Percentiles rank a stretch among this genome's conserved stretches.
phyloP scores from a whole-genome alignment of 2,329 filamentous ascomycete genomes.

The Botryotinia convoluta region DNA sequence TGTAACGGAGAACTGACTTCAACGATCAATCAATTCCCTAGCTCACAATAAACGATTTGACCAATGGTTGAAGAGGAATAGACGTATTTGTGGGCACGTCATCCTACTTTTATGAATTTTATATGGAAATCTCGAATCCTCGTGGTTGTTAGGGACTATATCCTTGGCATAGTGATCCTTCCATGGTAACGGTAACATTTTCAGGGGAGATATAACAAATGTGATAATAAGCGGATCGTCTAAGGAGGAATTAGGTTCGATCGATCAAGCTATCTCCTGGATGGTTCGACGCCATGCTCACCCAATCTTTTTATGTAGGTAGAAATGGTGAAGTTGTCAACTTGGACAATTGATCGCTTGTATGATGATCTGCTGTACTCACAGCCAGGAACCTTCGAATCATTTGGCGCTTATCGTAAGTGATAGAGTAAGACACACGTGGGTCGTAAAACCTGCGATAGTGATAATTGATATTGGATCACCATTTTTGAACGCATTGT shows the following conservation, averaged over 20 bases:
- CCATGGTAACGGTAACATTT: not conserved
- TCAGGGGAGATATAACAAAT: not conserved
- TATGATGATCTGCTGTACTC: not conserved
- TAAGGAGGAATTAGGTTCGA: not conserved
- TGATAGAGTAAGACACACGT: not conserved
- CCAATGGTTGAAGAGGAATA: not conserved
- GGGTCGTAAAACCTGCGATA: not conserved
- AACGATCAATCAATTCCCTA: not conserved
- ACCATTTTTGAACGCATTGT: not conserved
- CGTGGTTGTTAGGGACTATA: constrained; percentile 2
- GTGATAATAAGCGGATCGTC: not conserved
- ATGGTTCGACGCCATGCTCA: not conserved
- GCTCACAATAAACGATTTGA: not conserved
- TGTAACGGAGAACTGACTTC: not conserved
- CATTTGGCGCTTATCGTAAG: not conserved
- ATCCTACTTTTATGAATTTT: not conserved
- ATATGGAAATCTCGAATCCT: not conserved
- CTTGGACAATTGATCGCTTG: not conserved
- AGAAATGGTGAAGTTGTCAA: not conserved
- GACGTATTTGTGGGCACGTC: not conserved
- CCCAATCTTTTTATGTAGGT: not conserved
- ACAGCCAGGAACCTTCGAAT: too few species aligned
- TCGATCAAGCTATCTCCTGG: not conserved
- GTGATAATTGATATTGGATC: not conserved
- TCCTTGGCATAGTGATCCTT: not conserved